Evolutionary conservation across 2,329 filamentous ascomycete species (phyloP).

Genomic region (Clarireedia homoeocarpa): DNA sequence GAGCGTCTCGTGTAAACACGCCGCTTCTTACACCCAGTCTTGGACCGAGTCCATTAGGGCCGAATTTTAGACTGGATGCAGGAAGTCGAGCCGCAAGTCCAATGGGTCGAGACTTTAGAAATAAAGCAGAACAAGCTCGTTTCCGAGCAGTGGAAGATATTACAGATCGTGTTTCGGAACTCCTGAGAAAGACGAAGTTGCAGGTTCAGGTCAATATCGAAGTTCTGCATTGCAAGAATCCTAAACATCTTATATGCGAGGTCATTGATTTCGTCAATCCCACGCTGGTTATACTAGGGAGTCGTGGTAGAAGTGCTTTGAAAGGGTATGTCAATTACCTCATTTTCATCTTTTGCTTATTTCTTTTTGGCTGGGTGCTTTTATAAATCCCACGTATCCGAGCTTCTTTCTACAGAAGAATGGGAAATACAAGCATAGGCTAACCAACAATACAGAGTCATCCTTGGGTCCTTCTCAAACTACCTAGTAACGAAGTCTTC

Average conservation of each 20-base stretch:
- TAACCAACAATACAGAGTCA: constrained; percentile 55
- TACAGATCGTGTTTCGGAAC: constrained; percentile 72
- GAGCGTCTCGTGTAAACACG: constrained; percentile 13
- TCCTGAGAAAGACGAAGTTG: constrained; percentile 82
- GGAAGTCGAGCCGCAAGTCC: constrained; percentile 24
- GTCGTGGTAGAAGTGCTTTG: constrained; percentile 79
- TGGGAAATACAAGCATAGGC: constrained; percentile 10
- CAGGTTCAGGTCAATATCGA: constrained; percentile 93
- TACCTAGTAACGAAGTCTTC: constrained; percentile 96
- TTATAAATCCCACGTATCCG: neutral
- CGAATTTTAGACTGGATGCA: constrained; percentile 17
- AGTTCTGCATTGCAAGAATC: constrained; percentile 96
- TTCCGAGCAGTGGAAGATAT: constrained; percentile 75
- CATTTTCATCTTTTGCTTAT: neutral
- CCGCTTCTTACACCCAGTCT: constrained; percentile 17
- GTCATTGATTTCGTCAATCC: constrained; percentile 91
- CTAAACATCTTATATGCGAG: constrained; percentile 91
- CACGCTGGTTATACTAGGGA: constrained; percentile 88
- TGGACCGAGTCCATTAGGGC: constrained; percentile 18
- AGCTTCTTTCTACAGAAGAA: too few relatives aligned
- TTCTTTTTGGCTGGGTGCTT: neutral
- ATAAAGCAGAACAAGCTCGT: constrained; percentile 68
- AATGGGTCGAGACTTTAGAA: constrained; percentile 37
- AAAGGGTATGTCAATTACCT: constrained; percentile 61
- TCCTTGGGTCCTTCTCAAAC: constrained; percentile 93